phyloP scores from a whole-genome alignment of 1,284 basidiomycete species.

The Fomitopsis betulina region DNA sequence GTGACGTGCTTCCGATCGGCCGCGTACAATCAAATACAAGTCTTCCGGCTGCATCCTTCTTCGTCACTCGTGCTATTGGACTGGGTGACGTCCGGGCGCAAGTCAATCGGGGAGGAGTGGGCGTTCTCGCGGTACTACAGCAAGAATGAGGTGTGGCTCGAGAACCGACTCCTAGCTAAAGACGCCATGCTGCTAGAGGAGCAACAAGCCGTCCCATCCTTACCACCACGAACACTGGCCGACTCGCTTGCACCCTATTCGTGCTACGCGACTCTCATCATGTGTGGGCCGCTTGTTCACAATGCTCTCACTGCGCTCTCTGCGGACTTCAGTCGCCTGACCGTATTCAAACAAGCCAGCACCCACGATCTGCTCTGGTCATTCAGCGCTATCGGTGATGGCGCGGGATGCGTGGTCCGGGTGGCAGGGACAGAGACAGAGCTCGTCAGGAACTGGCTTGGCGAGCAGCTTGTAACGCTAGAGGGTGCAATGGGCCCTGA shows the following conservation, averaged over 20 bases:
- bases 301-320: constrained; percentile 42
- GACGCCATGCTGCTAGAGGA: constrained; percentile 77
- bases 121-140: constrained; percentile 82
- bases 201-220: constrained; percentile 9
- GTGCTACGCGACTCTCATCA: constrained; percentile 80
- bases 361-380: constrained; percentile 76
- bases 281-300: constrained; percentile 61
- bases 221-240: constrained; percentile 45
- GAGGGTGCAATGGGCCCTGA: constrained; percentile 57
- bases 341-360: constrained; percentile 51
- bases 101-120: constrained; percentile 83
- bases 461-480: constrained; percentile 44
- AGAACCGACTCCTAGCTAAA: constrained; percentile 58
- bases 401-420: constrained; percentile 56
- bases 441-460: constrained; percentile 66
- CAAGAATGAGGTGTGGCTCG: constrained; percentile 78
- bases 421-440: constrained; percentile 73
- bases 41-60: constrained; percentile 55
- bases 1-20: constrained; percentile 89
- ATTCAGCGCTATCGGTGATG: constrained; percentile 48
- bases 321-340: constrained; percentile 47
- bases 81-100: constrained; percentile 86
- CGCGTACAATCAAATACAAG: constrained; percentile 79
- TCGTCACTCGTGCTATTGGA: constrained; percentile 77
- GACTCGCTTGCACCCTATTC: constrained; percentile 71